Evolutionary conservation across 1,139 yeast species (phyloP).

Genomic region (Arxiozyma heterogenica): DNA sequence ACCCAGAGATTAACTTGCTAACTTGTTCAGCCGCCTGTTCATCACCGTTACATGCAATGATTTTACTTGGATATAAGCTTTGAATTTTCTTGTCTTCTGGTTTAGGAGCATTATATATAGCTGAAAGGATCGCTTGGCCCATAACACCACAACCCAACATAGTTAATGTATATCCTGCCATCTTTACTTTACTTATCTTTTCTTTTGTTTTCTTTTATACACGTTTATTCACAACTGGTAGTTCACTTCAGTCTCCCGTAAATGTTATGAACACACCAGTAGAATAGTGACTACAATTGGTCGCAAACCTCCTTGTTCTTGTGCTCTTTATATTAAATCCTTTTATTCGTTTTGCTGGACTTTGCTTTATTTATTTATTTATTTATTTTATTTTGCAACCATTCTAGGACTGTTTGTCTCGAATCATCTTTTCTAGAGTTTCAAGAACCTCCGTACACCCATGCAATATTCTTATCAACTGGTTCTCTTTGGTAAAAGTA

Average conservation of each 20-base stretch:
- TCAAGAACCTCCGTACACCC: neutral
- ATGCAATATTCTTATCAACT: no score
- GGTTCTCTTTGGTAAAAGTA: no score
- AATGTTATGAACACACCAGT: no score
- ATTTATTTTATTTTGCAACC: no score
- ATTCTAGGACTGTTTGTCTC: no score
- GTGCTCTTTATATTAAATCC: neutral
- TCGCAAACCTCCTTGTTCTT: neutral
- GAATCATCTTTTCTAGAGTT: no score
- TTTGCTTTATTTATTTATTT: neutral
- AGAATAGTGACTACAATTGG: neutral
- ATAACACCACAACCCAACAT: conserved; percentile 91
- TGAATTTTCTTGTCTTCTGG: conserved; percentile 32
- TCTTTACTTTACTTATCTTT: conserved; percentile 1
- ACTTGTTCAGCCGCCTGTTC: conserved; percentile 39
- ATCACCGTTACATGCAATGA: conserved; percentile 68
- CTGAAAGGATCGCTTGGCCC: conserved; percentile 92
- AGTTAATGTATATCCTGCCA: conserved; percentile 45
- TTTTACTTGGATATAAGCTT: conserved; percentile 44
- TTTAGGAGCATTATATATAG: conserved; percentile 48
- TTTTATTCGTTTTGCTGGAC: neutral
- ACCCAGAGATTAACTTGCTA: conserved; percentile 37
- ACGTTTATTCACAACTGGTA: neutral
- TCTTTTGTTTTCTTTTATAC: neutral
- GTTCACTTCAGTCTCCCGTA: neutral